Evolutionary conservation across 495 filamentous ascomycete species (phyloP).

Genomic region (Tuber indicum): DNA sequence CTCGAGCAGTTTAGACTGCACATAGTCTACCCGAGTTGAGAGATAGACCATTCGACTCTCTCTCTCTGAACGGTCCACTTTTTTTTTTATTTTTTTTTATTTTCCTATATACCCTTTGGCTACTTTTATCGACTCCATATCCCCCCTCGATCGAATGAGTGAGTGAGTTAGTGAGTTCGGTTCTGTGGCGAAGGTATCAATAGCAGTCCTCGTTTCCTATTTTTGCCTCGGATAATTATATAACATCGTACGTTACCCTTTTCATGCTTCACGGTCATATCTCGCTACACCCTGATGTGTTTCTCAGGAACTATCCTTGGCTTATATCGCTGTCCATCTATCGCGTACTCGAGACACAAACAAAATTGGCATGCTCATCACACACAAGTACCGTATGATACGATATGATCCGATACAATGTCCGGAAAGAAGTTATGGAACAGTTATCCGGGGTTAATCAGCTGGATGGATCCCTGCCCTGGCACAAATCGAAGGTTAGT

Average conservation of each 20-base stretch:
- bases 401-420: no score
- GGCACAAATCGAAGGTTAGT: no score
- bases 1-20: background rate
- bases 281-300: background rate
- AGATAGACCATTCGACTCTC: background rate
- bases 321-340: background rate
- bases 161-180: background rate
- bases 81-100: background rate
- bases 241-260: background rate
- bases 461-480: no score
- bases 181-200: background rate
- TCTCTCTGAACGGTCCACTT: background rate
- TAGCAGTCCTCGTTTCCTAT: background rate
- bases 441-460: no score
- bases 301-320: background rate
- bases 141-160: background rate
- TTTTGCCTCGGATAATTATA: background rate
- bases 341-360: background rate
- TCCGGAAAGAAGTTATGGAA: no score
- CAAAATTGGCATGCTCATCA: background rate
- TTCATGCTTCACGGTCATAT: background rate
- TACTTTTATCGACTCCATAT: background rate
- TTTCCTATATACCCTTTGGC: conserved; percentile 7
- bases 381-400: background rate
- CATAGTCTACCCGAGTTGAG: no score